A percentile compares a stretch with the other conserved stretches of the same genome.
Conservation (phyloP, 192 early-diverging fungal species). For the Gamsiella multidivaricata region DNA sequence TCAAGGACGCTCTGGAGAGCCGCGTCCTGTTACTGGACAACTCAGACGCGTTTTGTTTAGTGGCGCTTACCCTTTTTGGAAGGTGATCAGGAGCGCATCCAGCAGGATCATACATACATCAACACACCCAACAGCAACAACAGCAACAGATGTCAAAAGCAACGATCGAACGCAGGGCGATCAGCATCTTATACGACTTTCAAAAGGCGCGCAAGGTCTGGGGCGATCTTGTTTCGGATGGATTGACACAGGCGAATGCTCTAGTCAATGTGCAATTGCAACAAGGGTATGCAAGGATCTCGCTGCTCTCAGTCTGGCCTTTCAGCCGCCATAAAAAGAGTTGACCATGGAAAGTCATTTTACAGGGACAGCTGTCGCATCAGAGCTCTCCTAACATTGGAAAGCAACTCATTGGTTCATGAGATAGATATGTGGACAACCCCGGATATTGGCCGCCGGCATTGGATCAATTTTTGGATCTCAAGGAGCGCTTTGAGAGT, state of each 20-base stretch:
- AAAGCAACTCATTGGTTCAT: not conserved
- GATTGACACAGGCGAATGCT: constrained; percentile 77
- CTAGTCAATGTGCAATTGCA: constrained; percentile 69
- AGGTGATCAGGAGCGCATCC: no score
- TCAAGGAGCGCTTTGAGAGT: constrained; percentile 46
- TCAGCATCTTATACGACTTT: constrained; percentile 49
- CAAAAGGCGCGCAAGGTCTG: constrained; percentile 49
- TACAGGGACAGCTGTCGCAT: no score
- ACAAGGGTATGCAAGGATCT: constrained; percentile 41
- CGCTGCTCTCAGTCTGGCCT: no score
- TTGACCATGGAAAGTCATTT: not conserved
- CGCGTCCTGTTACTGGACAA: no score
- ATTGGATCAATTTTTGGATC: constrained; percentile 44
- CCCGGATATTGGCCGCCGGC: constrained; percentile 48
- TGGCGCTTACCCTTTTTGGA: no score
- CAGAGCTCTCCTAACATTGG: no score
- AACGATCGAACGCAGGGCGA: constrained; percentile 45
- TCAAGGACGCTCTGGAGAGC: no score
- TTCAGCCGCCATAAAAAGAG: not conserved
- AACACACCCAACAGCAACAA: no score
- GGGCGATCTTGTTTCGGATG: constrained; percentile 73
- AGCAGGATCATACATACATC: no score
- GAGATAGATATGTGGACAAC: constrained; percentile 41
- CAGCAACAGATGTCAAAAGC: constrained; percentile 48
- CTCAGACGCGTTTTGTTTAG: no score